A percentile compares a stretch with the other conserved stretches of the same genome.
Conservation (phyloP, 495 filamentous ascomycete genomes). For the Melanomma pulvis-pyrius region DNA sequence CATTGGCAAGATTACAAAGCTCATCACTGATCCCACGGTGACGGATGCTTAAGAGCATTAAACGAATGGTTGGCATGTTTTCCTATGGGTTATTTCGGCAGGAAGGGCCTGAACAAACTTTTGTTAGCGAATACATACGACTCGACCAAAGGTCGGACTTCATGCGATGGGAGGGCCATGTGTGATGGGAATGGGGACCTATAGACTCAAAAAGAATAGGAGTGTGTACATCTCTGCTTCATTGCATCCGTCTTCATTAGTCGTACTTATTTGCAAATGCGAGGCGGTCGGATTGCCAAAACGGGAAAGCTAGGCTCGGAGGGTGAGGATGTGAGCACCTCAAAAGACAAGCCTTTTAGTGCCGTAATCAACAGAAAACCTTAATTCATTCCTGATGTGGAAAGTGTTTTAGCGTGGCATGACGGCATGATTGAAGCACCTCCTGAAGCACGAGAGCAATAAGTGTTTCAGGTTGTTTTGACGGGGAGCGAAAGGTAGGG, state of each 20-base stretch:
- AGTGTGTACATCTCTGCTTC: not conserved
- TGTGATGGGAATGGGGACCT: not conserved
- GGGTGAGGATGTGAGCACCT: no score
- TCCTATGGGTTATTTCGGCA: not conserved
- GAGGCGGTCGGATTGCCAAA: not conserved
- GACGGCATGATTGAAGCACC: not conserved
- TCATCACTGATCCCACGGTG: slow-evolving; percentile 53
- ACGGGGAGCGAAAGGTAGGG: no score
- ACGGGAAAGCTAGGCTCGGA: not conserved
- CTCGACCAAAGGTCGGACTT: not conserved
- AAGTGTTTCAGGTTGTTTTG: no score
- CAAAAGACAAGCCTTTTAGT: slow-evolving; percentile 34
- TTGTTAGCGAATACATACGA: not conserved
- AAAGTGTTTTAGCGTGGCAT: not conserved
- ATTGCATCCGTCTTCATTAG: not conserved
- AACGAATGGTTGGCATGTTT: not conserved
- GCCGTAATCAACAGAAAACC: slow-evolving; percentile 23
- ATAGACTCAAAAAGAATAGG: not conserved
- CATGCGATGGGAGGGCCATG: not conserved
- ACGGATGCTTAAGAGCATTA: slow-evolving; percentile 21
- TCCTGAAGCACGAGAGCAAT: not conserved
- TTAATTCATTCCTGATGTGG: slow-evolving; percentile 22
- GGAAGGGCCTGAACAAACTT: not conserved
- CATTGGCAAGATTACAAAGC: slow-evolving; percentile 93
- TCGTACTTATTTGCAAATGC: not conserved